A percentile compares a stretch with the other conserved stretches of the same genome.
These are phyloP conservation scores for Capronia epimyces DNA, from an alignment of 2,329 filamentous ascomycete species.

Conservation along the genomic window DNA sequence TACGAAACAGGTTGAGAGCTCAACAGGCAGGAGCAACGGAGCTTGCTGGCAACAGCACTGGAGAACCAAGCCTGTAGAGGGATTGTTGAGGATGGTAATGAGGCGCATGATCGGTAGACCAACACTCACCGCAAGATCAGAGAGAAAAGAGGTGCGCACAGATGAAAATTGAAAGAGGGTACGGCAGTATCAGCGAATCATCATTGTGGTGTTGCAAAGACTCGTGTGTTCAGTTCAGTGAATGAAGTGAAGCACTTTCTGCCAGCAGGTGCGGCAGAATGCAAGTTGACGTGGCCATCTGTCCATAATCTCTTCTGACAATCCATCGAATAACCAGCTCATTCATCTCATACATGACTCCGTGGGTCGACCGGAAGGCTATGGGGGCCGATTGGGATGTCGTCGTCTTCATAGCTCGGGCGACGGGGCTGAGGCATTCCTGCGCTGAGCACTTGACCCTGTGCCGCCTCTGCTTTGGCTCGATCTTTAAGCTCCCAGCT, in stretches of 20 bases:
- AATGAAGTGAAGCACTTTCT: constrained; percentile 1
- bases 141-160: not conserved
- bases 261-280: not conserved
- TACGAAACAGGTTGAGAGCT: constrained; percentile 3
- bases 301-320: too few relatives aligned
- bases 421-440: constrained; percentile 24
- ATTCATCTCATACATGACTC: constrained; percentile 43
- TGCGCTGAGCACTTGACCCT: constrained; percentile 15
- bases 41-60: not conserved
- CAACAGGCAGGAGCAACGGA: constrained; percentile 8
- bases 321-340: not conserved
- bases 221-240: not conserved
- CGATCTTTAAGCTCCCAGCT: constrained; percentile 52
- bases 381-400: constrained; percentile 37
- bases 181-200: not conserved
- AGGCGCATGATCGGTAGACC: not conserved
- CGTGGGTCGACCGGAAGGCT: constrained; percentile 42
- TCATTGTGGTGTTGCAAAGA: constrained; percentile 4
- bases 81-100: not conserved
- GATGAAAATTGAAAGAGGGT: not conserved
- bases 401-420: constrained; percentile 45
- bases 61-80: not conserved
- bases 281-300: not conserved
- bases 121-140: not conserved
- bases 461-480: constrained; percentile 20